Evolutionary conservation across 192 early-diverging fungal species (phyloP).

Genomic region (Backusella liffmaniae): DNA sequence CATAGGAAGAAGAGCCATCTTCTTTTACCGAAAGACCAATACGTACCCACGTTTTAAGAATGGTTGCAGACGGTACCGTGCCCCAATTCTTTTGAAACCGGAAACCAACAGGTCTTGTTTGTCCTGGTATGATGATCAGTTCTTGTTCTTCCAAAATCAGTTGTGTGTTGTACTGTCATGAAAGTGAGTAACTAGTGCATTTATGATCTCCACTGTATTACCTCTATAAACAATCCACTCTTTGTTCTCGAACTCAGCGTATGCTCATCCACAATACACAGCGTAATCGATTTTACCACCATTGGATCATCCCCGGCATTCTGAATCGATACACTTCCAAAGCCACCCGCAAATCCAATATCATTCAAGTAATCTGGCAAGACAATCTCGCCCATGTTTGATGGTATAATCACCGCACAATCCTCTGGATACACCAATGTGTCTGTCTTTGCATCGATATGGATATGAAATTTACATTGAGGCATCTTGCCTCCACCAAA

Average conservation of each 20-base stretch:
- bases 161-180: not conserved
- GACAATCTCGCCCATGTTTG: not conserved
- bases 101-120: slow-evolving; percentile 1
- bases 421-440: too few species aligned
- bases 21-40: not conserved
- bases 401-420: not conserved
- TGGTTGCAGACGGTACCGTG: not conserved
- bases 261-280: slow-evolving; percentile 14
- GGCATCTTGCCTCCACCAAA: slow-evolving; percentile 45
- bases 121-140: not conserved
- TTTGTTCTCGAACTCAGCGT: not conserved
- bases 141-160: not conserved
- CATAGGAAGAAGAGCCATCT: not conserved
- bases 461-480: slow-evolving; percentile 30
- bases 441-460: slow-evolving; percentile 7
- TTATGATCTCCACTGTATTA: not conserved
- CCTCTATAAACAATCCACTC: slow-evolving; percentile 2
- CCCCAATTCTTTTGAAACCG: not conserved
- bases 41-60: not conserved
- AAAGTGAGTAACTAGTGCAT: not conserved
- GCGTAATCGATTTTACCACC: slow-evolving; percentile 35
- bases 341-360: slow-evolving; percentile 17
- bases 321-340: slow-evolving; percentile 24
- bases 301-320: slow-evolving; percentile 31
- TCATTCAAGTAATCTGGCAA: slow-evolving; percentile 18